These are phyloP conservation scores for Fusarium liriodendri DNA, from an alignment of 2,329 filamentous ascomycete genomes.

Conservation along the genomic window DNA sequence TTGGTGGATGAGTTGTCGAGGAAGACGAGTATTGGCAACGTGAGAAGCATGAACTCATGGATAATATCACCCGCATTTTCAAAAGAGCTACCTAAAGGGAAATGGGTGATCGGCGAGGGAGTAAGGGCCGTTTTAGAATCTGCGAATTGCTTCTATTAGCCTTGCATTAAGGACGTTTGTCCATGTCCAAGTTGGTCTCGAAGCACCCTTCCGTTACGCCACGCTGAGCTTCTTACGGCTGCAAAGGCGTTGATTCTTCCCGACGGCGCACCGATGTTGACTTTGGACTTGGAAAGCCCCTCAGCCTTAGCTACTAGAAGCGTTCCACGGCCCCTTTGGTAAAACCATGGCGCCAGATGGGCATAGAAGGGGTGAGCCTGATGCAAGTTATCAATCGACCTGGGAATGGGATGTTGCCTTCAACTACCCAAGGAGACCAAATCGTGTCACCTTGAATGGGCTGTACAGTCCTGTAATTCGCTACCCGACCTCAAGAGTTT, in stretches of 20 bases:
- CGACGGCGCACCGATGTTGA: slow-evolving; percentile 58
- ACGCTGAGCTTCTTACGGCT: not conserved
- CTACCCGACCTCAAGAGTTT: slow-evolving; percentile 64
- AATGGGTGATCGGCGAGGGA: not conserved
- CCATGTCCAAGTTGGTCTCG: not conserved
- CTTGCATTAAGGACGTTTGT: not conserved
- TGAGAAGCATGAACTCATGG: not conserved
- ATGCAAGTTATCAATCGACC: slow-evolving; percentile 70
- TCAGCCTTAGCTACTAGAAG: slow-evolving; percentile 66
- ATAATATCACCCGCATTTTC: not conserved
- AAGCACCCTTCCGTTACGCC: not conserved
- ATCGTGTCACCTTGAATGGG: slow-evolving; percentile 59
- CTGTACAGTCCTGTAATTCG: slow-evolving; percentile 61
- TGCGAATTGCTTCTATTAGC: not conserved
- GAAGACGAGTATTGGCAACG: not conserved
- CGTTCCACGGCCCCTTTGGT: slow-evolving; percentile 63
- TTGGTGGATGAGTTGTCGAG: not conserved
- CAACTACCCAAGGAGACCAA: slow-evolving; percentile 57
- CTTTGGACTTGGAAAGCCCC: slow-evolving; percentile 64
- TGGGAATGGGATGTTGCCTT: slow-evolving; percentile 53
- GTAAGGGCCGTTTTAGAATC: not conserved
- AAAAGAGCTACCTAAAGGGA: not conserved
- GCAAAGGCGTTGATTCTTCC: slow-evolving; percentile 14
- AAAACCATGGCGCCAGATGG: slow-evolving; percentile 63
- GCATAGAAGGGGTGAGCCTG: slow-evolving; percentile 62